Conservation (phyloP, 148 eudicot species). For the Diospyros kaki region DNA sequence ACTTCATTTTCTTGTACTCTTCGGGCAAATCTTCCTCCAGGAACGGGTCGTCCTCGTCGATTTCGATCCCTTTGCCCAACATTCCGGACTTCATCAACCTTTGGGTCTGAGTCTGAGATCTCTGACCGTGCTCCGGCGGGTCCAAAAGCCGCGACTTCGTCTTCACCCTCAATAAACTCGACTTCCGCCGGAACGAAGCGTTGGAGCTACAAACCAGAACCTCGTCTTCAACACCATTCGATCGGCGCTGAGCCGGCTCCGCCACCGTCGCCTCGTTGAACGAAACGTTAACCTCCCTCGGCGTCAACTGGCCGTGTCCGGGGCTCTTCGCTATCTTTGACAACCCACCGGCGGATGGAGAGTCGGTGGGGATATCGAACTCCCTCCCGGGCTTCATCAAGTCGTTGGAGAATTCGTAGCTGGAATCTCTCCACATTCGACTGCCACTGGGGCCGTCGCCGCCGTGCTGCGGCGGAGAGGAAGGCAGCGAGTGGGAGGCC, state of each 20-base stretch:
- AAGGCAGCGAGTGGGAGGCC: background rate
- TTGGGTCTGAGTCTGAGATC: constrained; percentile 32
- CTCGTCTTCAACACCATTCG: constrained; percentile 36
- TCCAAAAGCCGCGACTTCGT: constrained; percentile 82
- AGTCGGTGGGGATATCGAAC: constrained; percentile 14
- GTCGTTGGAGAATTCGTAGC: constrained; percentile 18
- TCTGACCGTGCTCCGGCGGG: constrained; percentile 45
- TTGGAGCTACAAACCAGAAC: constrained; percentile 55
- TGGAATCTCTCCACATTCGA: constrained; percentile 11
- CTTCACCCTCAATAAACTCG: constrained; percentile 40
- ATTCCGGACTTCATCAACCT: constrained; percentile 41
- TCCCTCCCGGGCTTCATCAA: background rate
- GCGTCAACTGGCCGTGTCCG: constrained; percentile 32
- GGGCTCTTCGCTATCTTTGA: constrained; percentile 28
- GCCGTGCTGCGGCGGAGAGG: background rate
- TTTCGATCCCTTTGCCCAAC: constrained; percentile 38
- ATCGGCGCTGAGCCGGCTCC: constrained; percentile 15
- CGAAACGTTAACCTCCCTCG: constrained; percentile 38
- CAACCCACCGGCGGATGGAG: constrained; percentile 4
- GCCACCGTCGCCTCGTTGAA: constrained; percentile 25
- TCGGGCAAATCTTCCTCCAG: constrained; percentile 77
- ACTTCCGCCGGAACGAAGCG: constrained; percentile 45
- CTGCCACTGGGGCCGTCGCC: background rate
- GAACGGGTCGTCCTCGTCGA: constrained; percentile 92
- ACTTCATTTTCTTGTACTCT: constrained; percentile 53